Base-by-base conservation (phyloP, 495 filamentous ascomycete species). In the Penicillium parvum region DNA sequence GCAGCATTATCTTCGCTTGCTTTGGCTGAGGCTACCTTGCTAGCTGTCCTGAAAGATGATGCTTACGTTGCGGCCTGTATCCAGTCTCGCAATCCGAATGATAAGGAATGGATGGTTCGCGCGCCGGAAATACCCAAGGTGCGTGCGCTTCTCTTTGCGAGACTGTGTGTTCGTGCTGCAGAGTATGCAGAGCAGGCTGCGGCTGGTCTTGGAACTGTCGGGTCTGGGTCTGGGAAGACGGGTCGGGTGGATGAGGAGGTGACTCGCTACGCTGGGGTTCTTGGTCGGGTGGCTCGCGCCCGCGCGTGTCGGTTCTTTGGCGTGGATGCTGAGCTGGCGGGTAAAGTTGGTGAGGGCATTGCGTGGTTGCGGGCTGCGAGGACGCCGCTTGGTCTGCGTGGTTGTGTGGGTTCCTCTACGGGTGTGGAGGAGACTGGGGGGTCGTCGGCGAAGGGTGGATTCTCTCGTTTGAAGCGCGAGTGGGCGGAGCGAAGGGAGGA, bases 41-140 rank as follows among this genome's bases (percentile, higher is more conserved):
- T 96, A 2, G 86, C 88, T 2, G 88, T 96, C 1, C 63, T 91
- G 20, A 96, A 95, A 53, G 90, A 96, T 51, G 92, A 98, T 56
- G 88, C 91, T 0, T 96, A 97, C 53, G 82, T 92, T 1, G 80
- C 81, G 2, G 77, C 78, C 10, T 83, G 88, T 21, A 79, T 86
- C 8, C 84, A 88, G 42, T 77, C 80, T 33, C 75, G 87, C 22
- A 90, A 92, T 53, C 75, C 81, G 19, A 80, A 85, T 47, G 86
- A 89, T 60, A 84, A 75, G 23, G 89, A 94, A 50, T 96, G 90
- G 90, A 95, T 95, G 88, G 86, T 90, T 51, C 84, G 83, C 54
- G 76, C 85, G 1, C 87, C 89, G 9, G 81, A 86, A 37, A 86
- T 95, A 18, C 87, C 88, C 17, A 90, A 88, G 53, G 88, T 96